A percentile compares a stretch with the other conserved stretches of the same genome.
phyloP scores from a whole-genome alignment of 306 rosid genomes.

The Fagus sylvatica region DNA sequence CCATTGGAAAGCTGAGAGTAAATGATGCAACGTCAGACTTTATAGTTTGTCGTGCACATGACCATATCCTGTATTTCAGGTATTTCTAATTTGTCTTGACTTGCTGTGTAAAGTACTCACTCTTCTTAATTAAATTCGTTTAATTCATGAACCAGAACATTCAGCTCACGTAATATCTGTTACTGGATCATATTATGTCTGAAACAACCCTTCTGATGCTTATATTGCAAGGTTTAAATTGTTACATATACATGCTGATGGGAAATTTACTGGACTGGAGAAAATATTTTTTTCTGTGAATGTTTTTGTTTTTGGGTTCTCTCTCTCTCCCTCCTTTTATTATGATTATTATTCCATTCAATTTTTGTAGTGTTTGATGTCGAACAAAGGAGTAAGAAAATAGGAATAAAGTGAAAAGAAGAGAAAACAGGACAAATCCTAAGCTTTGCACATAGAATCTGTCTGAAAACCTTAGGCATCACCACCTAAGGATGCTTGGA shows the following conservation, averaged over 20 bases:
- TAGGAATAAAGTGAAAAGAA: too few species aligned
- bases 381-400: too few species aligned
- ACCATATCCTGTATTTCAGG: conserved; percentile 96
- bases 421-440: too few species aligned
- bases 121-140: not conserved
- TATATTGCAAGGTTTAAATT: not conserved
- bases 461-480: too few species aligned
- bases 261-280: not conserved
- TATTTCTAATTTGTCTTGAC: conserved; percentile 18
- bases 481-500: too few species aligned
- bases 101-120: conserved; percentile 6
- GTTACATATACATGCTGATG: not conserved
- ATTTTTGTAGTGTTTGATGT: too few species aligned
- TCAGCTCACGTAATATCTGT: not conserved
- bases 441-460: too few species aligned
- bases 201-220: too few species aligned
- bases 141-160: not conserved
- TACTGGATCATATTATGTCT: too few species aligned
- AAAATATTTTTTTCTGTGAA: not conserved
- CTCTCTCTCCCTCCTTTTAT: too few species aligned
- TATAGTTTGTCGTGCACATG: conserved; percentile 88
- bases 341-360: not conserved
- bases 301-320: not conserved
- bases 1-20: conserved; percentile 94
- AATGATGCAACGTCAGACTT: conserved; percentile 97